phyloP scores from a whole-genome alignment of 805 yeast species.

The Candida nanaspora region DNA sequence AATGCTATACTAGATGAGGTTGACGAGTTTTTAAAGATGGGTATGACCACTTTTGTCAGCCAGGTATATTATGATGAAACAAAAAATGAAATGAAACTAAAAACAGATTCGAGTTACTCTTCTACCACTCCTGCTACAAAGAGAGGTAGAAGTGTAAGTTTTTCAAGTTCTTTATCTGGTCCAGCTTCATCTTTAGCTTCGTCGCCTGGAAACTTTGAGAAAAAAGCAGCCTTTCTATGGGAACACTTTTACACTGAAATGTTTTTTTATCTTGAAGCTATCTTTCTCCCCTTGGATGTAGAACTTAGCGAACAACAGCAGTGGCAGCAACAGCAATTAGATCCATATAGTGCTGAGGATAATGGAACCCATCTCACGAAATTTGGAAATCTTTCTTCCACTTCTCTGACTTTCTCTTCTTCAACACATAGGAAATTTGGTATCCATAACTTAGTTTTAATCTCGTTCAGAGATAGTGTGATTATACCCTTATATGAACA shows the following conservation, averaged over 20 bases:
- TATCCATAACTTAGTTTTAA: conserved; percentile 33
- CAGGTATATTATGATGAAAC: conserved; percentile 20
- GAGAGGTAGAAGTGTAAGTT: conserved; percentile 6
- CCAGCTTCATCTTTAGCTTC: conserved; percentile 3
- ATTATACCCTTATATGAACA: conserved; percentile 46
- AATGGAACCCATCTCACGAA: neutral
- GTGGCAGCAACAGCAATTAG: neutral
- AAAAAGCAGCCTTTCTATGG: conserved; percentile 45
- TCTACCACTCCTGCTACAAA: no score
- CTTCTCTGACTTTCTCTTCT: neutral
- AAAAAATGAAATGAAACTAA: conserved; percentile 24
- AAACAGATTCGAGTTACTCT: no score
- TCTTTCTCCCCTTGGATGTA: conserved; percentile 51
- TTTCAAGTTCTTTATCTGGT: conserved; percentile 16
- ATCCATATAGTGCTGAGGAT: neutral
- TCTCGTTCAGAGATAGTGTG: conserved; percentile 45
- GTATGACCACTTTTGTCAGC: conserved; percentile 26
- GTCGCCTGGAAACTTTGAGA: conserved; percentile 16
- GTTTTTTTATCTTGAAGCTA: conserved; percentile 52
- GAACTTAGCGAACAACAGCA: conserved; percentile 25
- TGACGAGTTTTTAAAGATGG: conserved; percentile 35
- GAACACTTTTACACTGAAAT: conserved; percentile 46
- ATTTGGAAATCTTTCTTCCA: neutral
- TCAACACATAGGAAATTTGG: conserved; percentile 10
- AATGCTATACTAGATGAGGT: conserved; percentile 35